Percentiles rank a stretch among this genome's conserved stretches.
phyloP scores from a whole-genome alignment of 176 grass and related monocot species.

The Tillandsia leiboldiana region DNA sequence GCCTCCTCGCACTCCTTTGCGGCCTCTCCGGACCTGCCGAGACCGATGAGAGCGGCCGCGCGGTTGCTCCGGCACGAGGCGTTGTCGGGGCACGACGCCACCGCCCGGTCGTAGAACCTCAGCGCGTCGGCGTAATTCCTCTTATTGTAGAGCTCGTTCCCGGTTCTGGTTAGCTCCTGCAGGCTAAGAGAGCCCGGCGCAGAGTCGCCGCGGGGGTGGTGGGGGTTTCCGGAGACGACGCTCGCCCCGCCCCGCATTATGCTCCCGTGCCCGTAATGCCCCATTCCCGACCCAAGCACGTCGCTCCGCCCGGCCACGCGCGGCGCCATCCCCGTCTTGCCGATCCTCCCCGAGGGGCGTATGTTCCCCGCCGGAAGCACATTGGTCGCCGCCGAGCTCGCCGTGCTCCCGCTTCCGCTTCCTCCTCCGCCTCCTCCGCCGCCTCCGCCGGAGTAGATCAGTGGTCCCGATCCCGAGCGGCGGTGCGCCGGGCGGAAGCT shows the following conservation, averaged over 20 bases:
- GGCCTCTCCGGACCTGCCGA: constrained; percentile 39
- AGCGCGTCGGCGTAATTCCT: constrained; percentile 45
- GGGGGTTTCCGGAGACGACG: background rate
- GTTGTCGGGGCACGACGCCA: constrained; percentile 45
- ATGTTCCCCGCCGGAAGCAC: constrained; percentile 62
- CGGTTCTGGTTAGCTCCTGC: constrained; percentile 35
- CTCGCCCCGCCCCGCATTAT: constrained; percentile 36
- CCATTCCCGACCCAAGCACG: constrained; percentile 50
- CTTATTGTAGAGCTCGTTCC: constrained; percentile 63
- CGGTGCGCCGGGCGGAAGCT: constrained; percentile 18
- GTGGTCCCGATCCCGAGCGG: constrained; percentile 34
- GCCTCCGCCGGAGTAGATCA: constrained; percentile 37
- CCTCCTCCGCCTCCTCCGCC: background rate
- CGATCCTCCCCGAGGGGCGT: constrained; percentile 30
- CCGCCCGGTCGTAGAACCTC: constrained; percentile 41
- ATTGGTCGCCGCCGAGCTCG: constrained; percentile 46
- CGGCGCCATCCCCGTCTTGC: constrained; percentile 12
- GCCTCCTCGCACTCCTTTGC: constrained; percentile 52
- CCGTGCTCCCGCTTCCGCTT: constrained; percentile 29
- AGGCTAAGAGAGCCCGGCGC: constrained; percentile 4
- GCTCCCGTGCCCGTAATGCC: constrained; percentile 66
- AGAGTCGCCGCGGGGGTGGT: constrained; percentile 18
- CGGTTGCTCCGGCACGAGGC: constrained; percentile 47
- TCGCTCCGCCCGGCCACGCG: constrained; percentile 23
- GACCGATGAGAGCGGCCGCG: constrained; percentile 46